Evolutionary conservation across 345 rosid genomes (phyloP), one percentile per base, ranked within the genome.

Genomic region (Erodium maritimum): DNA sequence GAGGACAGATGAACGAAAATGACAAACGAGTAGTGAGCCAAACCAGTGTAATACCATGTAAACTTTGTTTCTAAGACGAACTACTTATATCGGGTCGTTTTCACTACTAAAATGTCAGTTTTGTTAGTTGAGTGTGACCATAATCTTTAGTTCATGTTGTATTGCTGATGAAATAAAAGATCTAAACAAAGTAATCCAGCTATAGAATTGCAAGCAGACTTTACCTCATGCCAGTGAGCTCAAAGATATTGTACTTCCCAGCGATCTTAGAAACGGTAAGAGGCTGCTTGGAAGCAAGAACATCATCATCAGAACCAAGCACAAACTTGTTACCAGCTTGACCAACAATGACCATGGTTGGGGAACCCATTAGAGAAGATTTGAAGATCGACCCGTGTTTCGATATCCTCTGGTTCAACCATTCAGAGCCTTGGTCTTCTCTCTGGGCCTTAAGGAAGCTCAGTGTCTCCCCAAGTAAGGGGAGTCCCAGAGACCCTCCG

Each of bases 341-440:
- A 22, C 56, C 61, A 7, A 50, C 17, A 18, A 63, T 19, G 23
- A 63, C 54, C 6, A 63, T 24, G 0, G 65, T 54, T 7, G 65
- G 65, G 7, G 58, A 54, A 45, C 65, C 65, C 58, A 61, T 29
- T 9, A 61, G n/a, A 6, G 57, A 54, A 58, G 65, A 33, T n/a
- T 54, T 61, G 33, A 61, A 61, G 25, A 54, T 29, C 0, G 17
- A 16, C 0, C 65, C 65, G n/a, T 61, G 24, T 19, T 61, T 21
- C 3, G 51, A 20, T 19, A 61, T 22, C 58, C 65, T 61, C 51
- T 61, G 58, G 17, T 53, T 24, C 6, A 61, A 21, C 65, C 65
- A 54, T 12, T 37, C 21, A 14, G 25, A 17, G 5, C 65, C 65
- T 20, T 61, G 5, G 50, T 61, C 29, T 16, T 61, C 54, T 54